phyloP scores from a whole-genome alignment of 78 protist genomes.

The Dictyostelium brefeldianum region DNA sequence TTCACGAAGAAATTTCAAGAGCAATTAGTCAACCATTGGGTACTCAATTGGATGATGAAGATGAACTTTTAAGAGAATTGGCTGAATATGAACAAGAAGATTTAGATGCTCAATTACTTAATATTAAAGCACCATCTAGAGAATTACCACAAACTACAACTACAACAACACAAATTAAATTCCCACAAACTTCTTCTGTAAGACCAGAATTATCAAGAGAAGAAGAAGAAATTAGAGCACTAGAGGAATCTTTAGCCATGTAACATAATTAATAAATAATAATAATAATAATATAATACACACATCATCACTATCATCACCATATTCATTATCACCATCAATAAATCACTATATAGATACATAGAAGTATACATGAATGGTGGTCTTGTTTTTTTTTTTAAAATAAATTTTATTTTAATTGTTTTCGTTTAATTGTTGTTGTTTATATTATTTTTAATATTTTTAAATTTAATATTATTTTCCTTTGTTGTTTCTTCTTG shows the following conservation, averaged over 20 bases:
- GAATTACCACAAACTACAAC: background rate
- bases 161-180: background rate
- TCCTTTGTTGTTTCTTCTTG: background rate
- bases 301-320: background rate
- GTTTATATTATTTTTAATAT: background rate
- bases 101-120: conserved; percentile 56
- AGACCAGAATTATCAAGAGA: conserved; percentile 41
- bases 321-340: background rate
- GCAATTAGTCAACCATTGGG: conserved; percentile 69
- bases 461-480: background rate
- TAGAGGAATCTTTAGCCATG: conserved; percentile 67
- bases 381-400: background rate
- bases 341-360: background rate
- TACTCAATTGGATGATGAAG: conserved; percentile 54
- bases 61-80: conserved; percentile 46
- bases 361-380: no score
- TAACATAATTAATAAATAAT: background rate
- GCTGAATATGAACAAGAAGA: conserved; percentile 65
- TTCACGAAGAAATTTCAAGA: conserved; percentile 52
- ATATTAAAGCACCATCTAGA: conserved; percentile 50
- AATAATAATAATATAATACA: background rate
- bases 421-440: background rate
- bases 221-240: conserved; percentile 68
- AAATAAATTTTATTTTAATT: background rate
- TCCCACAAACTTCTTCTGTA: conserved; percentile 25